Percentiles rank a stretch among this genome's conserved stretches.
These are phyloP conservation scores for Protomyces pachydermus DNA, from an alignment of 1,139 yeast species.

Conservation along the genomic window DNA sequence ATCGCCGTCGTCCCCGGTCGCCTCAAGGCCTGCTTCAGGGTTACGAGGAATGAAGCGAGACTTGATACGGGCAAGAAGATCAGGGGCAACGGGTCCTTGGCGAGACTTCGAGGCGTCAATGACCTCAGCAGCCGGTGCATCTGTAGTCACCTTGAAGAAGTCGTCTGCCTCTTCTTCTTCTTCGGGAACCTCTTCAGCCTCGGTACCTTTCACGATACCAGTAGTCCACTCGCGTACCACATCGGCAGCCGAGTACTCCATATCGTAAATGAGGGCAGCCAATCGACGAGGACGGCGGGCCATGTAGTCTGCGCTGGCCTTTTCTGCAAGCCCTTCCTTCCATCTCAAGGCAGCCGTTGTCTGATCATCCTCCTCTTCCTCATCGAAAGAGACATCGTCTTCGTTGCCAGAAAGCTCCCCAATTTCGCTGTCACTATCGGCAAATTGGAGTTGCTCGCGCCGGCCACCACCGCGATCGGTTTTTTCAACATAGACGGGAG, in stretches of 20 bases:
- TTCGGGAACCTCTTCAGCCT: constrained; percentile 48
- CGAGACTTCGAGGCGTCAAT: constrained; percentile 31
- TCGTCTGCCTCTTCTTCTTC: constrained; percentile 60
- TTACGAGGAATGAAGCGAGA: constrained; percentile 35
- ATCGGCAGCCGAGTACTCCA: constrained; percentile 41
- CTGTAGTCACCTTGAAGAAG: constrained; percentile 55
- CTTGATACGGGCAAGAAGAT: constrained; percentile 23
- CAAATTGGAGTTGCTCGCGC: constrained; percentile 38
- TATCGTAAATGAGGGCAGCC: constrained; percentile 68
- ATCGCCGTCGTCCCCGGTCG: constrained; percentile 42
- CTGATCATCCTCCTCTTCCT: constrained; percentile 34
- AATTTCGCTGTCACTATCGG: constrained; percentile 46
- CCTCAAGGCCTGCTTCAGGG: constrained; percentile 42
- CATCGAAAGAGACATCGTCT: constrained; percentile 28
- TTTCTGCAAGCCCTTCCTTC: constrained; percentile 41
- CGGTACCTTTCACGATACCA: constrained; percentile 38
- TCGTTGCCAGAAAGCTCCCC: constrained; percentile 39
- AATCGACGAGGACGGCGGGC: constrained; percentile 63
- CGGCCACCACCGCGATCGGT: constrained; percentile 31
- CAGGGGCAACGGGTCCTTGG: constrained; percentile 14
- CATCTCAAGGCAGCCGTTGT: constrained; percentile 41
- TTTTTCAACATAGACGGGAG: constrained; percentile 18
- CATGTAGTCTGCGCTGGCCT: constrained; percentile 37
- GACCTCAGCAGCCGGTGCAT: constrained; percentile 38
- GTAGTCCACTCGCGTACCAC: constrained; percentile 41